Conservation (phyloP, 2,329 filamentous ascomycete genomes). For the Fusarium staphyleae region DNA sequence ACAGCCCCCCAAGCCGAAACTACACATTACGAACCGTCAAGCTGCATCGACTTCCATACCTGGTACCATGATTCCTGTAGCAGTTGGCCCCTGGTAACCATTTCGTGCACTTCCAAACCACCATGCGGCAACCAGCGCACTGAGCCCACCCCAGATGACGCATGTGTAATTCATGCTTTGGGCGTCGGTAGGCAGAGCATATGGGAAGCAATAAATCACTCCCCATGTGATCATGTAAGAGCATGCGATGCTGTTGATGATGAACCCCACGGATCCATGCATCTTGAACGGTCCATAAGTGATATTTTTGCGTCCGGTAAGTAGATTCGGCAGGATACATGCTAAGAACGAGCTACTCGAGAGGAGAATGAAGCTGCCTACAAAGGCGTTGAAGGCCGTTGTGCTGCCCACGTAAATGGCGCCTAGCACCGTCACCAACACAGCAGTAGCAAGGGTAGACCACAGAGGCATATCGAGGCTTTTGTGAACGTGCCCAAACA, state of each 20-base stretch:
- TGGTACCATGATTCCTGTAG: conserved; percentile 33
- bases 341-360: conserved; percentile 60
- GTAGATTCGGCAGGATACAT: conserved; percentile 65
- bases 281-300: conserved; percentile 66
- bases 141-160: conserved; percentile 54
- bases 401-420: conserved; percentile 70
- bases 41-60: conserved; percentile 27
- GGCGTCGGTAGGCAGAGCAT: conserved; percentile 52
- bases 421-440: conserved; percentile 60
- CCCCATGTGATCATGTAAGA: conserved; percentile 67
- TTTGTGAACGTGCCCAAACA: conserved; percentile 43
- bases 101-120: conserved; percentile 49
- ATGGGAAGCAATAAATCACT: conserved; percentile 69
- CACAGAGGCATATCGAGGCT: conserved; percentile 47
- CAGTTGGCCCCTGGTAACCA: conserved; percentile 37
- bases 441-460: conserved; percentile 58
- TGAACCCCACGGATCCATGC: conserved; percentile 54
- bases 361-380: conserved; percentile 56
- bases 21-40: conserved; percentile 13
- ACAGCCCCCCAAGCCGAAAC: not conserved
- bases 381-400: conserved; percentile 72
- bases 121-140: conserved; percentile 50
- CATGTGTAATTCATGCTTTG: conserved; percentile 61
- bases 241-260: conserved; percentile 59
- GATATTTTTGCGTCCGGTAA: conserved; percentile 49